Base-by-base conservation (phyloP, 192 early-diverging fungal species). In the Backusella sp. region DNA sequence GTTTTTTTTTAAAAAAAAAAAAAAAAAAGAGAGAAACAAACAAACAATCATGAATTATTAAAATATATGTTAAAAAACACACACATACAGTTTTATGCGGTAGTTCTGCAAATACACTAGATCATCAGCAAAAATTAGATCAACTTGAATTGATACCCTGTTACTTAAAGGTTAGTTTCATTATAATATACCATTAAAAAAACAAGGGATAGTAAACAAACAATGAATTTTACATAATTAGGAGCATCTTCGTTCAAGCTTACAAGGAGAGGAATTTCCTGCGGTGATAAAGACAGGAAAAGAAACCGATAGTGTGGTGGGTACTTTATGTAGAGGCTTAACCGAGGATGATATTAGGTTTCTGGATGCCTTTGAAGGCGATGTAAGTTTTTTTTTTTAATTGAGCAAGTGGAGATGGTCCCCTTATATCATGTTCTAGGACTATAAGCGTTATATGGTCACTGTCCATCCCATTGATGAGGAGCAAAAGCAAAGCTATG, bases 221-320 rank as follows among this genome's bases (percentile, higher is more conserved):
- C 12, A 32, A 66, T 15, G 11, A 11, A 32, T 66, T 23, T 11
- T 70, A 28, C 17, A 49, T n/a, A 42, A 44, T 2, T 17, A 71
- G 70, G 70, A 28, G 39, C 42, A 71, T 41, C 26, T 28, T 30
- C 70, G 70, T 30, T 71, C 70, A 71, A 44, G 36, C 23, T 44
- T 71, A 49, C 49, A 71, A 71, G 44, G 44, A 30, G 70, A 71
- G 1, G 70, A 71, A 8, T 71, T 49, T 49, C 70, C 70, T 71
- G 70, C 70, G 6, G 42, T 71, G 23, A 49, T 41, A 30, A 35
- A 32, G 17, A 44, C 41, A 30, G n/a, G 36, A 28, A 44, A 44
- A 19, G 28, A 30, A 8, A 39, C 12, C 0, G 70, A 69, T 69
- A 36, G 21, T 11, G 70, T 71, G 7, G 1, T 21, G 41, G 70